Percentiles rank a stretch among this genome's conserved stretches.
phyloP scores from a whole-genome alignment of 169 alveolate genomes.

The Plasmodium chabaudi region DNA sequence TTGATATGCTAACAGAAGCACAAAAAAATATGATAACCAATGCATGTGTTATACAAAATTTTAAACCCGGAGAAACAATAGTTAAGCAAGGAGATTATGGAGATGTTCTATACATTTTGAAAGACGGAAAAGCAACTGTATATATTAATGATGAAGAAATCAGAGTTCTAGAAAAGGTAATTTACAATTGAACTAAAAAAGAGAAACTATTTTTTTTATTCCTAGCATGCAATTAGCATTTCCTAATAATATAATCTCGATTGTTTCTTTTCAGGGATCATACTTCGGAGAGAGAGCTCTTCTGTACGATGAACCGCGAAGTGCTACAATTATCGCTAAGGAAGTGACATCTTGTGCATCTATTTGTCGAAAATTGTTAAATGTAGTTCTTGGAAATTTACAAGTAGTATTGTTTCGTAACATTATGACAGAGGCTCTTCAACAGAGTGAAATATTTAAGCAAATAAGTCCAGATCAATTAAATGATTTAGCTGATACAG shows the following conservation, averaged over 20 bases:
- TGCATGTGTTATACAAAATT: slow-evolving; percentile 90
- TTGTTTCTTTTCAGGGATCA: slow-evolving; percentile 87
- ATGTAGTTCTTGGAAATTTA: slow-evolving; percentile 89
- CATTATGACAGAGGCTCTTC: slow-evolving; percentile 88
- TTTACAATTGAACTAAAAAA: neutral
- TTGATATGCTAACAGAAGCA: slow-evolving; percentile 90
- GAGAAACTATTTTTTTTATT: neutral
- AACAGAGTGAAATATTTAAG: slow-evolving; percentile 88
- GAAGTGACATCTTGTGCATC: slow-evolving; percentile 90
- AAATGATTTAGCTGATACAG: slow-evolving; percentile 84
- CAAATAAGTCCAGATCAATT: slow-evolving; percentile 89
- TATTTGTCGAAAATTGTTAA: slow-evolving; percentile 86
- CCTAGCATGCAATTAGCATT: neutral
- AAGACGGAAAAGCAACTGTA: slow-evolving; percentile 92
- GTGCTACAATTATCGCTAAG: slow-evolving; percentile 93
- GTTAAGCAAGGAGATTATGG: slow-evolving; percentile 94
- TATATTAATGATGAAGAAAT: slow-evolving; percentile 86
- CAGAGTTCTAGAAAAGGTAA: slow-evolving; percentile 82
- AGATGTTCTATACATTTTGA: slow-evolving; percentile 91
- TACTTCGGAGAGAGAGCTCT: slow-evolving; percentile 95
- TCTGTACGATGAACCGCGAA: slow-evolving; percentile 92
- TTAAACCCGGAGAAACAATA: slow-evolving; percentile 88
- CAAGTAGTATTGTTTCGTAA: slow-evolving; percentile 91
- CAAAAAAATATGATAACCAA: slow-evolving; percentile 92
- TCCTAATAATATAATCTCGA: too few relatives aligned